A percentile compares a stretch with the other conserved stretches of the same genome.
These are phyloP conservation scores for Cavenderia fasciculata DNA, from an alignment of 78 protist species.

Conservation along the genomic window DNA sequence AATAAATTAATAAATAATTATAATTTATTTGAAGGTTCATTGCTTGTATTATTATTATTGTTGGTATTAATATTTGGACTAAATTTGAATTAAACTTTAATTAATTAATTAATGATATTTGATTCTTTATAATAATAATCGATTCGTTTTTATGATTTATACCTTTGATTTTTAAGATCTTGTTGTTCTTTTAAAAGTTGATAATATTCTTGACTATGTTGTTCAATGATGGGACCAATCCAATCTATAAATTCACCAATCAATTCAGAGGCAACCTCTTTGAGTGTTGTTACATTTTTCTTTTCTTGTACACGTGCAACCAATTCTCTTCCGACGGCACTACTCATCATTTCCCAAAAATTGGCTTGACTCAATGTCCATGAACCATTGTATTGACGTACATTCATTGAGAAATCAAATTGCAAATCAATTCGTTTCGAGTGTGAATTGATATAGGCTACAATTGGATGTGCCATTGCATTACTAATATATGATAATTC, in stretches of 20 bases:
- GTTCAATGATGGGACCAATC: conserved; percentile 22
- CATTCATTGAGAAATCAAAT: conserved; percentile 51
- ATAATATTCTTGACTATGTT: not conserved
- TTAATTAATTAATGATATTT: no score
- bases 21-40: no score
- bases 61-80: no score
- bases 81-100: no score
- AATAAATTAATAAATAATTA: conserved; percentile 77
- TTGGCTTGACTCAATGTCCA: conserved; percentile 74
- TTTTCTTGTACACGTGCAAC: conserved; percentile 34
- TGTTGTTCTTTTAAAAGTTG: conserved; percentile 31
- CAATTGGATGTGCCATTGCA: conserved; percentile 79
- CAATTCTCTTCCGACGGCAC: conserved; percentile 28
- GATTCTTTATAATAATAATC: no score
- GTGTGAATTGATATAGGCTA: conserved; percentile 64
- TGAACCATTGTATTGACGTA: conserved; percentile 63
- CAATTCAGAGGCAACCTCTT: conserved; percentile 22
- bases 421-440: conserved; percentile 46
- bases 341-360: conserved; percentile 57
- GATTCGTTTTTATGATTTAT: not conserved
- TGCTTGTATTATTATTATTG: no score
- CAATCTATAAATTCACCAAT: conserved; percentile 33
- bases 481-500: conserved; percentile 44
- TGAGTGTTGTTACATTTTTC: conserved; percentile 53
- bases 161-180: conserved; percentile 1